These are phyloP conservation scores for Neofusicoccum kwambonambiense DNA, from an alignment of 2,329 filamentous ascomycete genomes.

Conservation along the genomic window DNA sequence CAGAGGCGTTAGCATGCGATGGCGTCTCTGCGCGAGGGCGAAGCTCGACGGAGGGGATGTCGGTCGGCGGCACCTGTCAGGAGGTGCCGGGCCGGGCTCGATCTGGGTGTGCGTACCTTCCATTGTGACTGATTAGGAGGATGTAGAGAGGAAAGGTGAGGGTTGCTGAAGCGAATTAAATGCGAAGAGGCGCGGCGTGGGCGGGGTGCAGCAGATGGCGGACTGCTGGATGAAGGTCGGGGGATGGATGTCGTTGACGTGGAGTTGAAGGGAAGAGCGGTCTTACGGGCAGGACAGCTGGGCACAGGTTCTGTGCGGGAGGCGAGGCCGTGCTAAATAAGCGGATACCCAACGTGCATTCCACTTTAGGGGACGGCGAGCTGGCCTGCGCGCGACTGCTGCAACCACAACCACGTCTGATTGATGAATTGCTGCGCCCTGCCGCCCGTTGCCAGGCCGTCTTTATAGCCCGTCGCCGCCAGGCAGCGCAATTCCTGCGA, in stretches of 20 bases:
- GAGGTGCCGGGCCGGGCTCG: conserved; percentile 22
- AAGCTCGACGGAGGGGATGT: background rate
- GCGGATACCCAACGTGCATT: conserved; percentile 27
- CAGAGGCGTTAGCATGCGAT: conserved; percentile 34
- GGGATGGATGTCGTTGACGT: conserved; percentile 18
- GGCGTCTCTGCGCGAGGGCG: background rate
- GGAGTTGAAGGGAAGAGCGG: conserved; percentile 37
- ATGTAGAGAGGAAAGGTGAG: conserved; percentile 22
- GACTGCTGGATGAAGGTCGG: conserved; percentile 16
- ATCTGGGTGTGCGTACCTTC: conserved; percentile 58
- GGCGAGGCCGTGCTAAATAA: conserved; percentile 44
- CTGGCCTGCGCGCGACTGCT: conserved; percentile 12
- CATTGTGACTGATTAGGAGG: conserved; percentile 49
- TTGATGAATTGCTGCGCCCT: background rate
- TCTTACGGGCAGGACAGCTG: conserved; percentile 35
- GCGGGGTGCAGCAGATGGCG: conserved; percentile 26
- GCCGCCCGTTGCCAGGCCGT: background rate
- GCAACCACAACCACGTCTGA: conserved; percentile 7
- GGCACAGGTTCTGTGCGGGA: conserved; percentile 34
- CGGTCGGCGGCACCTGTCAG: conserved; percentile 24
- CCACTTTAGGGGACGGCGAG: conserved; percentile 19
- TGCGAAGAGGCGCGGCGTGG: conserved; percentile 24
- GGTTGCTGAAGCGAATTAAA: conserved; percentile 7
- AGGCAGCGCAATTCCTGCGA: conserved; percentile 16
- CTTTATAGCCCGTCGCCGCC: background rate